Evolutionary conservation across 805 yeast genomes (phyloP).

Genomic region (Candida tibetensis): DNA sequence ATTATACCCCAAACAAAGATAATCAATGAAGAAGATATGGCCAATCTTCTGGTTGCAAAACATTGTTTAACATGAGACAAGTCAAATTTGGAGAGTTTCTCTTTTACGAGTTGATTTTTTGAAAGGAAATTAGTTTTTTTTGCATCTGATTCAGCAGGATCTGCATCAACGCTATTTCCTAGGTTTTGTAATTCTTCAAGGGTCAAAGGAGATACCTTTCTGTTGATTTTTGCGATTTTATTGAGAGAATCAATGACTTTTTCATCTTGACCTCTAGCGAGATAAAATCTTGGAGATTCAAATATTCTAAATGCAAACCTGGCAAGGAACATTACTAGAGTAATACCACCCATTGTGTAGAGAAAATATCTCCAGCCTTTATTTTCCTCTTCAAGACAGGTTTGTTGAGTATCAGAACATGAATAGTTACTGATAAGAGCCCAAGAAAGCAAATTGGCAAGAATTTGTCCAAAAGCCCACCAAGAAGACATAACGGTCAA

Average conservation of each 20-base stretch:
- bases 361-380: constrained; percentile 62
- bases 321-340: constrained; percentile 32
- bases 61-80: constrained; percentile 42
- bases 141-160: constrained; percentile 15
- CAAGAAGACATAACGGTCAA: constrained; percentile 21
- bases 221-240: constrained; percentile 46
- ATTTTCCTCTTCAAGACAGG: constrained; percentile 46
- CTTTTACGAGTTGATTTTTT: constrained; percentile 21
- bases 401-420: constrained; percentile 31
- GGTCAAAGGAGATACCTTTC: constrained; percentile 39
- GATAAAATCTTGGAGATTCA: constrained; percentile 56
- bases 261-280: constrained; percentile 51
- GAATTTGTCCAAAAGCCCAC: constrained; percentile 65
- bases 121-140: constrained; percentile 5
- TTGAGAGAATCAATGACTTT: constrained; percentile 45
- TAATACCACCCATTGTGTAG: constrained; percentile 49
- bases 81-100: constrained; percentile 26
- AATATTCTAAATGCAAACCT: constrained; percentile 40
- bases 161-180: constrained; percentile 11
- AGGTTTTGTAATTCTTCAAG: constrained; percentile 39
- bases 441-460: constrained; percentile 54
- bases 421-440: constrained; percentile 51
- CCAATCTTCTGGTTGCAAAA: constrained; percentile 46
- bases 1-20: constrained; percentile 53
- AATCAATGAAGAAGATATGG: constrained; percentile 41